Evolutionary conservation across 345 rosid species (phyloP).

Genomic region (Barbarea vulgaris): DNA sequence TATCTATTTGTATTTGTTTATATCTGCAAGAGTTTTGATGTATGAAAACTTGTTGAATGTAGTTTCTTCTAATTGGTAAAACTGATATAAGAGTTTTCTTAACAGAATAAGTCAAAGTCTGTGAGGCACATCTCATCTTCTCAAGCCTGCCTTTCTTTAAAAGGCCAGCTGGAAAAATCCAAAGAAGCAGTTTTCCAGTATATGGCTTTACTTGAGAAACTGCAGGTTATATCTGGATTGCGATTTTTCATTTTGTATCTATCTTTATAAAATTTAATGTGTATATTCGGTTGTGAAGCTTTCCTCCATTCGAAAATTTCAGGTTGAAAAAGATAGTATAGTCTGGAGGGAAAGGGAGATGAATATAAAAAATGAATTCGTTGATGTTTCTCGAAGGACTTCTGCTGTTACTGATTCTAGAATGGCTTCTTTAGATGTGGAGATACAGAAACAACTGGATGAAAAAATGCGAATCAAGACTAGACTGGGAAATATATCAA

Average conservation of each 20-base stretch:
- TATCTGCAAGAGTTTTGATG: constrained; percentile 17
- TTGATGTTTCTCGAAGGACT: constrained; percentile 74
- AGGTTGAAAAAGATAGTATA: constrained; percentile 90
- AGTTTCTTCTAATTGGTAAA: constrained; percentile 17
- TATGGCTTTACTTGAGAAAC: constrained; percentile 81
- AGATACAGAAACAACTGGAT: constrained; percentile 68
- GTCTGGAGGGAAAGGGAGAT: constrained; percentile 86
- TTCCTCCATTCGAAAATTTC: constrained; percentile 33
- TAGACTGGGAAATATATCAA: constrained; percentile 67
- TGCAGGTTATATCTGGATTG: constrained; percentile 88
- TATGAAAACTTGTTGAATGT: constrained; percentile 31
- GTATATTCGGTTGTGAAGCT: constrained; percentile 40
- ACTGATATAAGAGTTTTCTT: constrained; percentile 25
- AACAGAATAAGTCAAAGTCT: constrained; percentile 74
- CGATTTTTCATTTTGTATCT: constrained; percentile 50
- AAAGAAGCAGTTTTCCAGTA: constrained; percentile 65
- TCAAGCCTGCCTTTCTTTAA: constrained; percentile 57
- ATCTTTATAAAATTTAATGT: background rate
- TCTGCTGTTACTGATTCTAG: constrained; percentile 69
- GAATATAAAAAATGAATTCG: constrained; percentile 67
- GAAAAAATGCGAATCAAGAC: constrained; percentile 58
- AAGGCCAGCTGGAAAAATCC: constrained; percentile 75
- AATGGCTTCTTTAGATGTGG: constrained; percentile 58
- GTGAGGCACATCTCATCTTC: constrained; percentile 70
- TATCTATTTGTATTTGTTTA: background rate